Conservation (phyloP, 108 stramenopile genomes). For the Nannochloropsis oceanica region DNA sequence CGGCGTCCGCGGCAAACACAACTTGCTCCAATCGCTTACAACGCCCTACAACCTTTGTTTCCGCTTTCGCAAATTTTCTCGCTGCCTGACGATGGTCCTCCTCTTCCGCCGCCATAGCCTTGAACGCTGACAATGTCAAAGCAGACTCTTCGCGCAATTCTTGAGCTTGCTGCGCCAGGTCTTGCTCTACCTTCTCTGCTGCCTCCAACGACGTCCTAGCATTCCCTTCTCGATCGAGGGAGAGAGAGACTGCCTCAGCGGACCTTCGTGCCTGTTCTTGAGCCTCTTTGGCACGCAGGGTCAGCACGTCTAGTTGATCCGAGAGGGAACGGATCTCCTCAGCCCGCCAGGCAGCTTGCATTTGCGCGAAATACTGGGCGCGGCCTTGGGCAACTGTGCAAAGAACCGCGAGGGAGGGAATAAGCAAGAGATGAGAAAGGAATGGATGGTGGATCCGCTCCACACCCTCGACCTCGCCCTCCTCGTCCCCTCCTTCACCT, state of each 20-base stretch:
- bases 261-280: neutral
- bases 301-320: neutral
- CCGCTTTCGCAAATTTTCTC: neutral
- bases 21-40: neutral
- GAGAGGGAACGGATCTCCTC: neutral
- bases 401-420: too few relatives aligned
- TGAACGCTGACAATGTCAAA: neutral
- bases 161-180: neutral
- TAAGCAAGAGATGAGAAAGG: too few relatives aligned
- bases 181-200: neutral
- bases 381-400: neutral
- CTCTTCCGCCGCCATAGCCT: neutral
- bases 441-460: too few relatives aligned
- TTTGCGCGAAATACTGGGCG: neutral
- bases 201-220: neutral
- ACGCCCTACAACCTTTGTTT: neutral
- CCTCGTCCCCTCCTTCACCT: too few relatives aligned
- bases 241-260: neutral
- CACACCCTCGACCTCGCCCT: too few relatives aligned
- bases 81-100: neutral
- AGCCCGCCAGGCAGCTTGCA: neutral
- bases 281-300: neutral
- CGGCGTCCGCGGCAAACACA: neutral
- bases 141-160: neutral
- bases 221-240: neutral